Base-by-base conservation (phyloP, 2,329 filamentous ascomycete genomes). In the Botrytis squamosa region DNA sequence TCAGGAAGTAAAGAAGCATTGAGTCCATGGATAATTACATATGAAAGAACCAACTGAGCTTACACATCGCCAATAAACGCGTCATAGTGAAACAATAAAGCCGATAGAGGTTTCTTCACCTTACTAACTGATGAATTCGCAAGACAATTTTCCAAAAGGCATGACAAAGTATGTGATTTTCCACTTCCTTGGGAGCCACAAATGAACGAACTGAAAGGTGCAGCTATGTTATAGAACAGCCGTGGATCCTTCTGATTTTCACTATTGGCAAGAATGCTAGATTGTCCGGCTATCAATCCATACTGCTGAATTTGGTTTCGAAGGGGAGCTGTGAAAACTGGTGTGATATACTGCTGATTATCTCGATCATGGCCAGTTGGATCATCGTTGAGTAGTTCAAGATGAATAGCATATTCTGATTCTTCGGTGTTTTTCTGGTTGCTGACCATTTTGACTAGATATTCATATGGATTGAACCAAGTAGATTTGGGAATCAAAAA, bases 171-270 rank as follows among this genome's bases (percentile, higher is more conserved):
- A 73, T 91, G 87, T 33, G 85, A 88, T 77, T 91, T 91, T 0
- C 89, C 89, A 60, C 85, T 87, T 0, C 89, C 89, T 77, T 91
- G 89, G 1, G 86, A 86, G 1, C 89, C 89, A 74, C 89, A 91
- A 33, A 91, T 87, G 78, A 91, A 91, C 0, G 85, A 83, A 0
- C 88, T 90, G 76, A 85, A 88, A 0, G 89, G 89, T 0, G 84
- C 83, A 40, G 88, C 85, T 1, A 85, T 85, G 75, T 90, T 90
- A 29, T 86, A 78, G 40, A 86, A 84, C 1, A 88, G 9, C 0
- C 81, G 76, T 3, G 78, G 76, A 71, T 82, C 81, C 18, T 36
- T 25, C 5, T 1, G 9, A 18, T 2, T 7, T 4, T 66, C 22
- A 16, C 44, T 25, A 12, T 66, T 66, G 44, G 29, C 12, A n/a